Conservation (phyloP, 2,329 filamentous ascomycete species). For the Catunica adiposa region DNA sequence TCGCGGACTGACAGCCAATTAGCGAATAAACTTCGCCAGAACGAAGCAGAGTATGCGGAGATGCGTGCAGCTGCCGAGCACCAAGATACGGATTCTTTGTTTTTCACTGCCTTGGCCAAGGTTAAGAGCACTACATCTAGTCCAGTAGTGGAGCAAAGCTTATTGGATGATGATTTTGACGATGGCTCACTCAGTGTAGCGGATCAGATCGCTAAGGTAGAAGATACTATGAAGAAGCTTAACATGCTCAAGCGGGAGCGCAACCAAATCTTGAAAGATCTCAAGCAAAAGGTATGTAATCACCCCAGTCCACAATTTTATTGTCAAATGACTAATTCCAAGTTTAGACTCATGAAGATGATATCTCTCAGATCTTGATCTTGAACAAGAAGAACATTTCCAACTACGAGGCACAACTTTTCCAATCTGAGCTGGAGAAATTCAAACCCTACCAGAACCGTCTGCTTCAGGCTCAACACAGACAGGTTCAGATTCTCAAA, state of each 20-base stretch:
- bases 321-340: background rate
- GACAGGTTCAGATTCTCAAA: slow-evolving; percentile 86
- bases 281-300: slow-evolving; percentile 77
- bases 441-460: slow-evolving; percentile 86
- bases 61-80: slow-evolving; percentile 81
- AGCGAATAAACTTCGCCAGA: slow-evolving; percentile 66
- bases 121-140: slow-evolving; percentile 50
- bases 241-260: slow-evolving; percentile 85
- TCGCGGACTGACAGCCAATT: slow-evolving; percentile 72
- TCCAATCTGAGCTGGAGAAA: slow-evolving; percentile 94
- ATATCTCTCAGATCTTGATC: slow-evolving; percentile 93
- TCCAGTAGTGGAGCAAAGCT: slow-evolving; percentile 52
- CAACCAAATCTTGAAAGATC: slow-evolving; percentile 80
- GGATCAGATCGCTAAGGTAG: slow-evolving; percentile 77
- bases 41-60: slow-evolving; percentile 80
- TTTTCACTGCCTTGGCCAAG: slow-evolving; percentile 72
- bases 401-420: slow-evolving; percentile 80
- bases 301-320: background rate
- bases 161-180: slow-evolving; percentile 84
- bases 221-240: slow-evolving; percentile 79
- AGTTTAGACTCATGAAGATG: slow-evolving; percentile 39
- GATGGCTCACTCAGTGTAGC: slow-evolving; percentile 65
- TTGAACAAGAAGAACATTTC: slow-evolving; percentile 94
- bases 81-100: slow-evolving; percentile 74
- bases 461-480: slow-evolving; percentile 83